These are phyloP conservation scores for Afroboletus lepidellus DNA, from an alignment of 1,284 basidiomycete genomes.

Conservation along the genomic window DNA sequence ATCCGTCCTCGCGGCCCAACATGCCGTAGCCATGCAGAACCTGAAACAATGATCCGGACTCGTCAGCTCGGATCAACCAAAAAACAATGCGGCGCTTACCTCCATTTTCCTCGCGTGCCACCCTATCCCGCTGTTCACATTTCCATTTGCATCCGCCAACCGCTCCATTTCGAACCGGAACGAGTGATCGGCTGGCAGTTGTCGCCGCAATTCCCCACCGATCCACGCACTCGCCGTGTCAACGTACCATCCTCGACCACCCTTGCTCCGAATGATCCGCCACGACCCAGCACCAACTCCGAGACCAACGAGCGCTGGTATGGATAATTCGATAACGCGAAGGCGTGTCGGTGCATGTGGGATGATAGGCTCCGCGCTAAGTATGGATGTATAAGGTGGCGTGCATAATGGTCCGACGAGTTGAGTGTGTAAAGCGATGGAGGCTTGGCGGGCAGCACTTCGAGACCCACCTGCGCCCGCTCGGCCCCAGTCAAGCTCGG, in stretches of 20 bases:
- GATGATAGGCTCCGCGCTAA: constrained; percentile 34
- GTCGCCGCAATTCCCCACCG: constrained; percentile 53
- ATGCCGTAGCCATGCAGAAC: constrained; percentile 85
- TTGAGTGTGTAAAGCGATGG: constrained; percentile 63
- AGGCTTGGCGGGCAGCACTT: constrained; percentile 53
- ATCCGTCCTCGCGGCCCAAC: constrained; percentile 87
- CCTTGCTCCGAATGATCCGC: constrained; percentile 88
- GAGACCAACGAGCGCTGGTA: constrained; percentile 69
- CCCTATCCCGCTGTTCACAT: constrained; percentile 86
- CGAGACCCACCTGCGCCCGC: constrained; percentile 35
- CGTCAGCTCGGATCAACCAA: constrained; percentile 6
- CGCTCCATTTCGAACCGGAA: constrained; percentile 67
- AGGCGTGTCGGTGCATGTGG: constrained; percentile 67
- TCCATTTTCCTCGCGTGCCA: constrained; percentile 99
- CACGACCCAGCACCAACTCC: constrained; percentile 80
- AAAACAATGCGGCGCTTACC: constrained; percentile 46
- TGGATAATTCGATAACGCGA: constrained; percentile 85
- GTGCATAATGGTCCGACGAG: constrained; percentile 79
- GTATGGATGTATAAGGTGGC: constrained; percentile 70
- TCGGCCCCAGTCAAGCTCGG: constrained; percentile 63
- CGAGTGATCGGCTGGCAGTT: constrained; percentile 61
- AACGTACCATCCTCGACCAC: constrained; percentile 94
- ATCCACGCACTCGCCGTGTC: constrained; percentile 86
- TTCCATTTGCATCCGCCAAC: constrained; percentile 82
- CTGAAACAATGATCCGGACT: constrained; percentile 35